phyloP scores from a whole-genome alignment of 345 rosid genomes.

The Eucalyptus melliodora region DNA sequence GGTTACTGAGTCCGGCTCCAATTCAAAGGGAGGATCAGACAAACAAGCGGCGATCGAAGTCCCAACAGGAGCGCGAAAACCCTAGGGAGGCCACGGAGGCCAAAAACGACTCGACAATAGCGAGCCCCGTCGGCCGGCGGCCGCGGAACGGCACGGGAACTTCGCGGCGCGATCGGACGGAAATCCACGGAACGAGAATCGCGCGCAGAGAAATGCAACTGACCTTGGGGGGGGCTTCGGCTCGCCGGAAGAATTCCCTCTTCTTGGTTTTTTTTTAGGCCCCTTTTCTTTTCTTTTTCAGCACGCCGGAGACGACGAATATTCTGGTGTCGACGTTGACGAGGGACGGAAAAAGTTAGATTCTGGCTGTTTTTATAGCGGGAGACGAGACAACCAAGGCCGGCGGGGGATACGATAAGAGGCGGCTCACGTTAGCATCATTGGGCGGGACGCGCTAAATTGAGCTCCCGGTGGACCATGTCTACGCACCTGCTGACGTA shows the following conservation, averaged over 20 bases:
- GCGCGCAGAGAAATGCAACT: not conserved
- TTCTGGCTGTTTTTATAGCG: not conserved
- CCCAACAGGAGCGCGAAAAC: not conserved
- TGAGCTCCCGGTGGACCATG: not conserved
- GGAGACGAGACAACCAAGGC: not conserved
- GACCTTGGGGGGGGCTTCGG: not conserved
- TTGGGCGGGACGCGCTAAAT: not conserved
- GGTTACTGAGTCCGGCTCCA: not conserved
- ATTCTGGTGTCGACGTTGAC: not conserved
- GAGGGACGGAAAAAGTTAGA: accelerated
- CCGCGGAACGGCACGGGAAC: not conserved
- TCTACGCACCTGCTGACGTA: not conserved
- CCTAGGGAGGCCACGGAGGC: not conserved
- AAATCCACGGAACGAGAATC: not conserved
- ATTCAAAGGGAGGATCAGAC: not conserved
- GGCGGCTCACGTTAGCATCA: not conserved
- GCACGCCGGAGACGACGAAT: not conserved
- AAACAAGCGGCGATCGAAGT: not conserved
- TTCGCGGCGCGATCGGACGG: not conserved
- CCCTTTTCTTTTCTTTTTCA: not conserved
- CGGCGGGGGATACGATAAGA: not conserved
- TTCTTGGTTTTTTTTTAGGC: no score
- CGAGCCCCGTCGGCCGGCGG: not conserved
- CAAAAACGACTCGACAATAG: not conserved
- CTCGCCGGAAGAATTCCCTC: not conserved